Evolutionary conservation across 2,329 filamentous ascomycete species (phyloP), one percentile per base, ranked within the genome.

Genomic region (Bipolaris cookei): DNA sequence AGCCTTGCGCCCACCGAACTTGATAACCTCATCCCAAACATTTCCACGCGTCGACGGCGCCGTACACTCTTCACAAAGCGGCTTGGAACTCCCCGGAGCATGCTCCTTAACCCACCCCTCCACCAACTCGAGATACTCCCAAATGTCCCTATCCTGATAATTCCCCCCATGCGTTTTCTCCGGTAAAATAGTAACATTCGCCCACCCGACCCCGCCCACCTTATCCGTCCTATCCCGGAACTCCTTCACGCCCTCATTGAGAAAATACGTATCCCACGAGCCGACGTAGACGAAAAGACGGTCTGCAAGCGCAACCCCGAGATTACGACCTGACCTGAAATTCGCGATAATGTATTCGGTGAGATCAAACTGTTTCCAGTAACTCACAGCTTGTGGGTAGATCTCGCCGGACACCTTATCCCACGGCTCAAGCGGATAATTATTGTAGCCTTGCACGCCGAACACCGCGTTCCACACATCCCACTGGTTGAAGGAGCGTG

Each of bases 381-480:
- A 67, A 25, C 72, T 65, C 0, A 78, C 74, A 3, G 74, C 75
- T 14, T 70, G 73, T 0, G 64, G 72, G 43, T 76, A 77, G 5
- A 78, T 74, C 32, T 77, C 74, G 13, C 75, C 75, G 0, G 74
- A 76, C 23, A 76, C 72, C 52, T 77, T 77, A 56, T 78, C 71
- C 76, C 76, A 77, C 0, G 76, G 68, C 58, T 75, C 75, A 6
- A 78, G 70, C 7, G 75, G 75, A 45, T 78, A 77, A 35, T 68
- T 64, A 59, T 77, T 77, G 42, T 69, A 66, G 4, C 75, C 75
- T 43, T 77, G 75, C 0, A 67, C 69, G 6, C 73, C 71, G 21
- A 77, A 78, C 1, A 78, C 73, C 7, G 75, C 72, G 25, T 76
- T 71, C 75, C 75, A 78, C 14, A 75, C 41, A 52, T 78, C 76